Evolutionary conservation across 2,329 filamentous ascomycete species (phyloP).

Genomic region (Albifimbria verrucaria): DNA sequence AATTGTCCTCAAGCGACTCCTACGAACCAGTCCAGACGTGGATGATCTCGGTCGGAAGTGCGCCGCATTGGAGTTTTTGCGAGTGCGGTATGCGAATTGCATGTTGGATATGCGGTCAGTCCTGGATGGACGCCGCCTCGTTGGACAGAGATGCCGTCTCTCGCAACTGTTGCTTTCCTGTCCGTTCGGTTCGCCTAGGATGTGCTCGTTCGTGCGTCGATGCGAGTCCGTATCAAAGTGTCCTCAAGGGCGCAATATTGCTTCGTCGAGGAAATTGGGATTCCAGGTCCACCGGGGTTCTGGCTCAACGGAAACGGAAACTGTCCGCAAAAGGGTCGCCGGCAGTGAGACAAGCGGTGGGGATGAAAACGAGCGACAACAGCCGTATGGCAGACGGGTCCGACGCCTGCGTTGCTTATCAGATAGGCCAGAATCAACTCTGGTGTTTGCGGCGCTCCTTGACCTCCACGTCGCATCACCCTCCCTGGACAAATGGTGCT

Average conservation of each 20-base stretch:
- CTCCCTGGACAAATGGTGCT: background rate
- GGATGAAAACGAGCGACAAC: background rate
- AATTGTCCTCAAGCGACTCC: constrained; percentile 59
- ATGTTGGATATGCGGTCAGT: constrained; percentile 44
- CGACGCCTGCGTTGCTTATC: no score
- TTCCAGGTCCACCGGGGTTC: no score
- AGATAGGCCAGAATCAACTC: no score
- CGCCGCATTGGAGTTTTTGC: constrained; percentile 75
- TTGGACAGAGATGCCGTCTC: no score
- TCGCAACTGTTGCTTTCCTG: background rate
- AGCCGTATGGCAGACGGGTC: no score
- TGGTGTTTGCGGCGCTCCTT: background rate
- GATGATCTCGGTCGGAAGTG: constrained; percentile 64
- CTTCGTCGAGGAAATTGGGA: no score
- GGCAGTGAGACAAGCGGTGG: background rate
- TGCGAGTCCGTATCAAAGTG: no score
- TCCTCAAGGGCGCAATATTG: no score
- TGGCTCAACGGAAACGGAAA: no score
- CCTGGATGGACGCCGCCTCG: background rate
- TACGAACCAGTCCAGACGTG: constrained; percentile 51
- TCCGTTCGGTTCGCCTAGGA: background rate
- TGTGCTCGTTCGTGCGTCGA: background rate
- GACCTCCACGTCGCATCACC: background rate
- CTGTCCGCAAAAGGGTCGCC: no score
- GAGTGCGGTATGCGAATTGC: constrained; percentile 87